A percentile compares a stretch with the other conserved stretches of the same genome.
phyloP scores from a whole-genome alignment of 192 early-diverging fungal genomes.

The Gamsiella multidivaricata region DNA sequence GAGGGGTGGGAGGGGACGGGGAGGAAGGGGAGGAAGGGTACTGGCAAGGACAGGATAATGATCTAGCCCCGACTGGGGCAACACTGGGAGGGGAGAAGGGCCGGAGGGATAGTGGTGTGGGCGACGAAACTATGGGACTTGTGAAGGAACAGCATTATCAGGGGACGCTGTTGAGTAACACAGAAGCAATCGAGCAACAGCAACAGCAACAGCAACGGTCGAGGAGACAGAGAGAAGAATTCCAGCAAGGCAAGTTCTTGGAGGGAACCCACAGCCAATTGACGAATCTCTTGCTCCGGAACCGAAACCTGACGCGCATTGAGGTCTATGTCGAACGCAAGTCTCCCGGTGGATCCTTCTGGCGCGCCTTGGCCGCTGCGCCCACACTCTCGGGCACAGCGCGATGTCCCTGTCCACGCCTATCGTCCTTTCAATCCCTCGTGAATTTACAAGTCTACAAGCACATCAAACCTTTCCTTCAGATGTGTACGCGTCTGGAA shows the following conservation, averaged over 20 bases:
- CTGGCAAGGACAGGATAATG: not conserved
- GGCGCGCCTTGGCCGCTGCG: conserved; percentile 25
- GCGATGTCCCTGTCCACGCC: not conserved
- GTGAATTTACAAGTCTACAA: conserved; percentile 25
- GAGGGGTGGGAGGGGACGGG: not conserved
- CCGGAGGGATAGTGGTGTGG: conserved; percentile 13
- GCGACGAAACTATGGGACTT: conserved; percentile 5
- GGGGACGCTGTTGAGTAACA: not conserved
- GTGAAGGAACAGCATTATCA: not conserved
- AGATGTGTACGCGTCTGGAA: conserved; percentile 31
- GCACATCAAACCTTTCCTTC: conserved; percentile 23
- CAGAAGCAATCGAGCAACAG: not conserved
- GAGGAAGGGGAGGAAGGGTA: not conserved
- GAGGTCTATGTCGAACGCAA: conserved; percentile 35
- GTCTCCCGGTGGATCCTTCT: conserved; percentile 28
- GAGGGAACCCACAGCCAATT: conserved; percentile 1
- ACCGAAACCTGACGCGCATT: conserved; percentile 19
- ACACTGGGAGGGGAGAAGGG: conserved; percentile 9
- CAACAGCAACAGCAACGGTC: not conserved
- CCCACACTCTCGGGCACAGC: not conserved
- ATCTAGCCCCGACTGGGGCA: no score
- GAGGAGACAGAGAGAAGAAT: not conserved
- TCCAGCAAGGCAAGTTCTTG: not conserved
- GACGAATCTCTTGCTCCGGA: conserved; percentile 16
- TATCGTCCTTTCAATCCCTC: conserved; percentile 25